These are phyloP conservation scores for Tetrahymena malaccensis DNA, from an alignment of 73 alveolate genomes.

Conservation along the genomic window DNA sequence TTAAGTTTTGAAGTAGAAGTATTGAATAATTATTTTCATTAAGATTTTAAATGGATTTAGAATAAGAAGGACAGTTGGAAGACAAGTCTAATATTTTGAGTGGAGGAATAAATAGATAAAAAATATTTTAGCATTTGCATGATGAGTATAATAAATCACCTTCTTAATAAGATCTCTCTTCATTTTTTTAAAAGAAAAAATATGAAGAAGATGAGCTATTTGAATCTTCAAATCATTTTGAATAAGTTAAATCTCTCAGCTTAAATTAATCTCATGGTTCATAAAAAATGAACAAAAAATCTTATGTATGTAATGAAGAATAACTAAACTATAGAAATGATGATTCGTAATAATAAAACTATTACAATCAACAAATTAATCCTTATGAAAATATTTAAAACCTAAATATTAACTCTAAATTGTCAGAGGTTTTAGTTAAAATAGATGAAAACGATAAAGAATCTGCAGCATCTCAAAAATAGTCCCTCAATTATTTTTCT, in stretches of 20 bases:
- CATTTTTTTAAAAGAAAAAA: not conserved
- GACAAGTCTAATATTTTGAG: not conserved
- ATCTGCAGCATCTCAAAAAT: not conserved
- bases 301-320: not conserved
- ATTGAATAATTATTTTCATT: not conserved
- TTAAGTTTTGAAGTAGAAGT: not conserved
- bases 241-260: not conserved
- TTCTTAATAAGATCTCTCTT: not conserved
- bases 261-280: not conserved
- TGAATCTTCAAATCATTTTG: not conserved
- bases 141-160: not conserved
- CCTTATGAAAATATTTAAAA: not conserved
- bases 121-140: not conserved
- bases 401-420: not conserved
- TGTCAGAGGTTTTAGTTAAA: not conserved
- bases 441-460: not conserved
- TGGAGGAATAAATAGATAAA: not conserved
- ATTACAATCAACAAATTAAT: too few relatives aligned
- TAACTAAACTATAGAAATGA: not conserved
- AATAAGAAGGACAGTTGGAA: not conserved
- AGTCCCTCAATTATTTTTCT: not conserved
- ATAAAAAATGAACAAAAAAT: too few relatives aligned
- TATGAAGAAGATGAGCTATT: not conserved
- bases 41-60: not conserved
- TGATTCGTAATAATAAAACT: not conserved